These are phyloP conservation scores for Dacryopinax spathularia DNA, from an alignment of 768 basidiomycete species.

Conservation along the genomic window DNA sequence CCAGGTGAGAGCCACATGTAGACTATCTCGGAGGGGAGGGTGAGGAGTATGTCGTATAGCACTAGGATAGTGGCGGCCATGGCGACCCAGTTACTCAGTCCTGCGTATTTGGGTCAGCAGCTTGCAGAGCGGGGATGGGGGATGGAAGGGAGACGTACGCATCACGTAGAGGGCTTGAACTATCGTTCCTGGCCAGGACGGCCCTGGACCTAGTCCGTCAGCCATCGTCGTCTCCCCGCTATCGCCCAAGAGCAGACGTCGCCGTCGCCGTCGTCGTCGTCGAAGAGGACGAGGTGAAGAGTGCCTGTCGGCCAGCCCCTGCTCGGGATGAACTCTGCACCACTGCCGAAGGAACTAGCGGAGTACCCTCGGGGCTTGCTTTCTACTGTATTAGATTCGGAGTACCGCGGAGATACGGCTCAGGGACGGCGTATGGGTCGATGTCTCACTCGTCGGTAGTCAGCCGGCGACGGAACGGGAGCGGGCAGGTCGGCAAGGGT, in stretches of 20 bases:
- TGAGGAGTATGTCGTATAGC: neutral
- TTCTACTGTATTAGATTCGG: too few species aligned
- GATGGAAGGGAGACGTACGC: neutral
- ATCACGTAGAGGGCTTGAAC: neutral
- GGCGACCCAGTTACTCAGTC: neutral
- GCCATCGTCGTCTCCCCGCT: neutral
- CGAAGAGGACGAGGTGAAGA: neutral
- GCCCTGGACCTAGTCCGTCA: neutral
- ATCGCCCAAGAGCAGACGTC: neutral
- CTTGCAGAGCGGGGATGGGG: neutral
- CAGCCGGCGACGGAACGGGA: too few species aligned
- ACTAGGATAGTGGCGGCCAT: neutral
- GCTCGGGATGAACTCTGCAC: too few species aligned
- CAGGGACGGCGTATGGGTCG: too few species aligned
- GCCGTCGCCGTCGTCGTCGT: too few species aligned
- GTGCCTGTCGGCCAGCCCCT: too few species aligned
- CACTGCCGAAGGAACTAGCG: too few species aligned
- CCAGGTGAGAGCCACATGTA: neutral
- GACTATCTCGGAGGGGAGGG: neutral
- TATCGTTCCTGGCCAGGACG: neutral
- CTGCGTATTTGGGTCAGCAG: neutral
- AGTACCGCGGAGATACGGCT: too few species aligned
- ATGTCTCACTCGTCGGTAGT: too few species aligned
- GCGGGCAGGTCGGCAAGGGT: too few species aligned
- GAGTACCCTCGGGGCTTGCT: too few species aligned